A percentile compares a stretch with the other conserved stretches of the same genome.
These are phyloP conservation scores for Umbilicus rupestris DNA, from an alignment of 164 flowering plant genomes.

Conservation along the genomic window DNA sequence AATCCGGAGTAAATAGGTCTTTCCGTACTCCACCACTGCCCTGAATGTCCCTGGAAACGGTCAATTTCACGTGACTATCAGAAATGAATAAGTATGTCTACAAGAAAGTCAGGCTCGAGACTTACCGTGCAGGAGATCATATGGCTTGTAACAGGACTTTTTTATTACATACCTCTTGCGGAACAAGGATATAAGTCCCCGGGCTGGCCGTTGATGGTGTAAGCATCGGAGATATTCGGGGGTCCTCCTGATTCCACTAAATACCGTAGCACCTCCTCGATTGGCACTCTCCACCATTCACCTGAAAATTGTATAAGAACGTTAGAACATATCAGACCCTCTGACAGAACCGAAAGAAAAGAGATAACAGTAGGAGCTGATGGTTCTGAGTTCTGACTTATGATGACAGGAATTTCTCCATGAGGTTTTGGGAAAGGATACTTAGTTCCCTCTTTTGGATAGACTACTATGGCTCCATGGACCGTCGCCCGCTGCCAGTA, in stretches of 20 bases:
- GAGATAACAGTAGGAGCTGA: not conserved
- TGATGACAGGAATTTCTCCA: constrained; percentile 17
- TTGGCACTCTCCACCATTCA: constrained; percentile 18
- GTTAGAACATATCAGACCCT: not conserved
- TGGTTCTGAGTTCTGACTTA: not conserved
- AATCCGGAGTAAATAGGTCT: constrained; percentile 32
- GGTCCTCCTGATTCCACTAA: constrained; percentile 10
- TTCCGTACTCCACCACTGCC: constrained; percentile 21
- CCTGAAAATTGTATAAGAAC: constrained; percentile 8
- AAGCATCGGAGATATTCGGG: constrained; percentile 15
- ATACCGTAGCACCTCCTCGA: constrained; percentile 9
- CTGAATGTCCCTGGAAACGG: constrained; percentile 25
- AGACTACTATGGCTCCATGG: constrained; percentile 17
- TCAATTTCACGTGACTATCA: not conserved
- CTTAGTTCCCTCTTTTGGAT: constrained; percentile 12
- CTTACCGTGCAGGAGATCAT: not conserved
- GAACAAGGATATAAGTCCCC: constrained; percentile 29
- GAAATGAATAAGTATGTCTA: not conserved
- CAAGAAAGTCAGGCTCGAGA: not conserved
- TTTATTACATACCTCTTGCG: constrained; percentile 12
- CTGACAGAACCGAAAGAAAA: not conserved
- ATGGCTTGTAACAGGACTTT: too few relatives aligned
- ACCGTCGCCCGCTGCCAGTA: constrained; percentile 23
- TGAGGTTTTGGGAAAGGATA: constrained; percentile 21
- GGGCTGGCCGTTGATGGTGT: constrained; percentile 26